Evolutionary conservation across 2,329 filamentous ascomycete species (phyloP).

Genomic region (Didymella pinodella): DNA sequence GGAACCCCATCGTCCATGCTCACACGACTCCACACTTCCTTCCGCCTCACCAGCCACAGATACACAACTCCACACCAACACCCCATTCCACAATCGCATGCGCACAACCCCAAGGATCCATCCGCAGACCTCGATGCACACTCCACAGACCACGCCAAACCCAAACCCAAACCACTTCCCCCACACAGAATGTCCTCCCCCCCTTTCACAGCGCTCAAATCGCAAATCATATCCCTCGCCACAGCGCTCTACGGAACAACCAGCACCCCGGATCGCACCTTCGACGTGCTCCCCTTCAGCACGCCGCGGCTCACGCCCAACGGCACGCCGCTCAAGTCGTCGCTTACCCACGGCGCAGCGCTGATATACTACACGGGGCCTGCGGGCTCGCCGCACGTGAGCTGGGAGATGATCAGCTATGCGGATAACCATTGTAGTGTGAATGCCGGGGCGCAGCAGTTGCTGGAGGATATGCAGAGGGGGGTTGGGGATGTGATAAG

Average conservation of each 20-base stretch:
- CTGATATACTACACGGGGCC: slow-evolving; percentile 19
- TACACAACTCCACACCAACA: neutral
- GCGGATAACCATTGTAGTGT: slow-evolving; percentile 2
- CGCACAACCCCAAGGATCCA: neutral
- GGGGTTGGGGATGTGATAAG: slow-evolving; percentile 16
- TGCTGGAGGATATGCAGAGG: slow-evolving; percentile 17
- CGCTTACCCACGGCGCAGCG: slow-evolving; percentile 7
- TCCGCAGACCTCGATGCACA: neutral
- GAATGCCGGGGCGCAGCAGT: slow-evolving; percentile 7
- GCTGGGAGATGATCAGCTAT: slow-evolving; percentile 18
- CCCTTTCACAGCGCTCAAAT: slow-evolving; percentile 8
- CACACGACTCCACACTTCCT: neutral
- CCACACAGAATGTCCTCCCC: neutral
- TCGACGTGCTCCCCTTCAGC: slow-evolving; percentile 13
- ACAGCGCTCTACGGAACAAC: slow-evolving; percentile 13
- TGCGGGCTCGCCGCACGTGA: neutral
- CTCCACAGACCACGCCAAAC: neutral
- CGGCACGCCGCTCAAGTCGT: neutral
- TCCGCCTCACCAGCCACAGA: neutral
- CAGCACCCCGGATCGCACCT: neutral
- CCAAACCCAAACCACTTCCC: neutral
- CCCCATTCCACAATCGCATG: neutral
- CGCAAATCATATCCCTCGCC: slow-evolving; percentile 10
- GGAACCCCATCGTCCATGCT: neutral
- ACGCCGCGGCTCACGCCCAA: slow-evolving; percentile 1